Evolutionary conservation across 2,329 filamentous ascomycete genomes (phyloP).

Genomic region (Botrytis cinerea): DNA sequence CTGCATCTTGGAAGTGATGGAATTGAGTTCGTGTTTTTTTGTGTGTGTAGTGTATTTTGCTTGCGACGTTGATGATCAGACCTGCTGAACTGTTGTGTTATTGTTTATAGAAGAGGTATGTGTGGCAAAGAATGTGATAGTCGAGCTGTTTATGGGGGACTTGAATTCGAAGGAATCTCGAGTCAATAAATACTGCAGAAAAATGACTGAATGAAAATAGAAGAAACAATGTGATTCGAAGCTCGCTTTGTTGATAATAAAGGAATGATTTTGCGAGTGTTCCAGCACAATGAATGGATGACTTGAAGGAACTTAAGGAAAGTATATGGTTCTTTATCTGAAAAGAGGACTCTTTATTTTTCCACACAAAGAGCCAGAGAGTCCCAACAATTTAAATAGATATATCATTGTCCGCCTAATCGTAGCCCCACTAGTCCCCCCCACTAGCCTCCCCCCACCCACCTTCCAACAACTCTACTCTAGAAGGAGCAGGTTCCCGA

Average conservation of each 20-base stretch:
- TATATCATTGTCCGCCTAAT: not conserved
- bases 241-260: not conserved
- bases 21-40: not conserved
- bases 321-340: slow-evolving; percentile 2
- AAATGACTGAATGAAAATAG: not conserved
- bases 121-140: not conserved
- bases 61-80: slow-evolving; percentile 14
- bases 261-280: not conserved
- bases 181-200: not conserved
- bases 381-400: not conserved
- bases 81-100: slow-evolving; percentile 17
- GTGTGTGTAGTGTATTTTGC: not conserved
- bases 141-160: not conserved
- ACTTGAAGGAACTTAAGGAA: not conserved
- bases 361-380: too few relatives aligned
- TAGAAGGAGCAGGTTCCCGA: too few relatives aligned
- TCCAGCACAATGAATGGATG: not conserved
- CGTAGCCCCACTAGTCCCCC: too few relatives aligned
- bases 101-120: not conserved
- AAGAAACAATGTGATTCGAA: slow-evolving; percentile 2
- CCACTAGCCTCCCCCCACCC: too few relatives aligned
- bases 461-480: too few relatives aligned
- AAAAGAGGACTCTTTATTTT: not conserved
- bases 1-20: slow-evolving; percentile 8
- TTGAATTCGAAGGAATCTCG: not conserved